These are phyloP conservation scores for Cenchrus fungigraminus DNA, from an alignment of 176 grass and related monocot species.

Conservation along the genomic window DNA sequence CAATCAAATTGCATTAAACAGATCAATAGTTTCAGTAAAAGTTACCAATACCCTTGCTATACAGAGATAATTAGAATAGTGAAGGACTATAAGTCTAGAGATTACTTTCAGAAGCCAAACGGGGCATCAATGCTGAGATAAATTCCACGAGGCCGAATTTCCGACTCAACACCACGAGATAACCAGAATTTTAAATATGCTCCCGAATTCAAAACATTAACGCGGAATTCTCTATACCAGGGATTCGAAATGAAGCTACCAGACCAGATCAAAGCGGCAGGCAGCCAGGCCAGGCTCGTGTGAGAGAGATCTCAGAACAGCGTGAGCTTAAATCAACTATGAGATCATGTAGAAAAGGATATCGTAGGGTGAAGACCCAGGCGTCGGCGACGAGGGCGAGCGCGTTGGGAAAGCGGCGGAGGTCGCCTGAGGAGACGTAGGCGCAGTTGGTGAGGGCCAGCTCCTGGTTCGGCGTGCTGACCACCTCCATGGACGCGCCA, in stretches of 20 bases:
- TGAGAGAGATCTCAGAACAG: conserved; percentile 28
- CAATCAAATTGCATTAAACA: not conserved
- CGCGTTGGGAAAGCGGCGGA: conserved; percentile 57
- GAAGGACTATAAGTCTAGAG: not conserved
- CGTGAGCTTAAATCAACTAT: not conserved
- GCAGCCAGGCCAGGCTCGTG: not conserved
- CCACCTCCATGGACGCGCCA: conserved; percentile 50
- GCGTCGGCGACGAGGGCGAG: conserved; percentile 74
- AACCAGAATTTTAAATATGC: too few species aligned
- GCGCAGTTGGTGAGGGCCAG: conserved; percentile 90
- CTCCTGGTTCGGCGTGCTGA: conserved; percentile 90
- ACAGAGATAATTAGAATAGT: not conserved
- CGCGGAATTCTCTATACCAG: not conserved
- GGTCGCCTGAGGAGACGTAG: conserved; percentile 66
- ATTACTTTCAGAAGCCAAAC: conserved; percentile 1
- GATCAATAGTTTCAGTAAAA: conserved; percentile 12
- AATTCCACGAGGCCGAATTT: not conserved
- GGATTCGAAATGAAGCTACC: conserved; percentile 1
- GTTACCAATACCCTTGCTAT: not conserved
- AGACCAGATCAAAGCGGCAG: conserved; percentile 29
- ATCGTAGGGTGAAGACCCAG: conserved; percentile 89
- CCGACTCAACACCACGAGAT: not conserved
- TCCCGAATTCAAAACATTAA: not conserved
- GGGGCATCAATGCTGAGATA: conserved; percentile 17
- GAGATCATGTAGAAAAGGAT: conserved; percentile 71